phyloP scores from a whole-genome alignment of 2,329 filamentous ascomycete genomes.

The Xylaria sp. region DNA sequence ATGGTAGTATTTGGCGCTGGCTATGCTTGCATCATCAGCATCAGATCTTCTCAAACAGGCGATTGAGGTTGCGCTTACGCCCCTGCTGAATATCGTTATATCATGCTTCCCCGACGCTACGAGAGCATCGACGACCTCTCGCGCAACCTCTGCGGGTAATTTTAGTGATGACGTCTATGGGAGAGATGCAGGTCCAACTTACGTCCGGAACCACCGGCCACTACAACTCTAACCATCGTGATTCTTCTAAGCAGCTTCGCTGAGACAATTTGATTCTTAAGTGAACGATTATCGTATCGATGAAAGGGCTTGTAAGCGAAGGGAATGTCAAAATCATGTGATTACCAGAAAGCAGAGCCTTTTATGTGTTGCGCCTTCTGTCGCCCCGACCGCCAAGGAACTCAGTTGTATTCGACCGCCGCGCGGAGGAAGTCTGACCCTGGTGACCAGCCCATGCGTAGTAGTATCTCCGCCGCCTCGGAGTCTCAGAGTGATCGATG shows the following conservation, averaged over 20 bases:
- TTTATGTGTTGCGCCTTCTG: background rate
- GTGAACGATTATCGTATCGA: background rate
- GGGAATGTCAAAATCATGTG: constrained; percentile 45
- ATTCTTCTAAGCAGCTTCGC: background rate
- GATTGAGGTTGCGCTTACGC: constrained; percentile 46
- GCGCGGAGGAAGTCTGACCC: constrained; percentile 23
- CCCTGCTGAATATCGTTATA: constrained; percentile 62
- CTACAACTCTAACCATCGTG: constrained; percentile 57
- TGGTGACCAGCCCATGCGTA: background rate
- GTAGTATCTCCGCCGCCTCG: constrained; percentile 27
- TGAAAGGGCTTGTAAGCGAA: background rate
- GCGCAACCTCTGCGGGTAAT: constrained; percentile 60
- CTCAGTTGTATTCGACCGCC: constrained; percentile 32
- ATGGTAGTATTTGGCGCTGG: constrained; percentile 37
- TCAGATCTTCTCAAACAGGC: background rate
- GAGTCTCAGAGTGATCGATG: background rate
- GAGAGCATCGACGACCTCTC: constrained; percentile 63
- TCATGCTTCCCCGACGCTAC: constrained; percentile 62
- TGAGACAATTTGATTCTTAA: background rate
- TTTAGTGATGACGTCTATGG: background rate
- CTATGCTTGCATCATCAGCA: constrained; percentile 36
- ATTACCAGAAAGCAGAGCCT: too few relatives aligned
- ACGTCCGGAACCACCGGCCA: constrained; percentile 60
- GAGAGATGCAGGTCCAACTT: constrained; percentile 31
- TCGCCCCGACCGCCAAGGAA: background rate